Conservation (phyloP, 2,329 filamentous ascomycete species). For the Stagonosporopsis cucurbitacearum region DNA sequence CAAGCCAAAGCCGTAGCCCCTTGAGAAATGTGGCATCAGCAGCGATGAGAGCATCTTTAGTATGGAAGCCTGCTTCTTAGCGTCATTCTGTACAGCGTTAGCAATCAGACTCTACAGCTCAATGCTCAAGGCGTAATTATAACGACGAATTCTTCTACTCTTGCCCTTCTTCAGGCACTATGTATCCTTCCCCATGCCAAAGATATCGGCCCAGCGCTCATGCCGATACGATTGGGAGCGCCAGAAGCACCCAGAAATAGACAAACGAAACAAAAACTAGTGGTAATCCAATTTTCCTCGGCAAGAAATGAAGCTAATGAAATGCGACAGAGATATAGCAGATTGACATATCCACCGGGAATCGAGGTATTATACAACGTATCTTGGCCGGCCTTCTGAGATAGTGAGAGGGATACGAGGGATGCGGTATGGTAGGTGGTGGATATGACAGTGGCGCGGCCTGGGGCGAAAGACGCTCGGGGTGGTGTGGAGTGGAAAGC, state of each 20-base stretch:
- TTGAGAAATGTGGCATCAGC: no score
- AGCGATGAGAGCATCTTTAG: no score
- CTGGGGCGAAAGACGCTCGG: not conserved
- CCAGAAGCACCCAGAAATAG: conserved; percentile 1
- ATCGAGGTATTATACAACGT: conserved; percentile 25
- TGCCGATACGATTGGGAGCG: conserved; percentile 6
- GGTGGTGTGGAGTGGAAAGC: not conserved
- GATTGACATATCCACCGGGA: conserved; percentile 17
- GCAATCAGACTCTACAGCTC: not conserved
- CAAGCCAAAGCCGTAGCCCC: no score
- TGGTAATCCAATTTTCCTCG: conserved; percentile 1
- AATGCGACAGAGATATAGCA: conserved; percentile 1
- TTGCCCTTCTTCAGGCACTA: conserved; percentile 1
- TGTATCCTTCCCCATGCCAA: not conserved
- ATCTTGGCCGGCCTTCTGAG: conserved; percentile 20
- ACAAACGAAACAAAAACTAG: conserved; percentile 9
- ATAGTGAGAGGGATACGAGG: conserved; percentile 23
- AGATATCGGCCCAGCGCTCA: not conserved
- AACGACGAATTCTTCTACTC: conserved; percentile 8
- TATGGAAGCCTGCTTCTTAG: no score
- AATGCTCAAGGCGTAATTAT: not conserved
- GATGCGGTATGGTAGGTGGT: conserved; percentile 1
- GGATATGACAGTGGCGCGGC: conserved; percentile 4
- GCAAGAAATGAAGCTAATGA: conserved; percentile 10
- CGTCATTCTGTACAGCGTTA: not conserved